Evolutionary conservation across 2,329 filamentous ascomycete genomes (phyloP).

Genomic region (Fusarium nodosum): DNA sequence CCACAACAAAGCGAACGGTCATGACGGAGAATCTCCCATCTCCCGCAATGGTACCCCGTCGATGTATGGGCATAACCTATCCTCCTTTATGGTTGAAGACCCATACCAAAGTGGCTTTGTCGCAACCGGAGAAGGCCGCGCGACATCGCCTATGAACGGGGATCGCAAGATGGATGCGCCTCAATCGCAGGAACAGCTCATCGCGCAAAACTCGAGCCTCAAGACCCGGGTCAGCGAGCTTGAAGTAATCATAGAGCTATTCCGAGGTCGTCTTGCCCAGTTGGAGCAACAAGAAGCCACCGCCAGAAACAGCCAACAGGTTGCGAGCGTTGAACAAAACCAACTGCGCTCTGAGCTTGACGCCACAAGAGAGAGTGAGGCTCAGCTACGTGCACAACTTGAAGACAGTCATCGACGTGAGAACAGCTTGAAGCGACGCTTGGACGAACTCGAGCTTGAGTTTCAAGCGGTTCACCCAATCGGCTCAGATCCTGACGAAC

Average conservation of each 20-base stretch:
- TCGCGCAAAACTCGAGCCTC: constrained; percentile 85
- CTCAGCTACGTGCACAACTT: constrained; percentile 70
- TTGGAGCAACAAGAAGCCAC: constrained; percentile 82
- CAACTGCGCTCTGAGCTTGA: constrained; percentile 70
- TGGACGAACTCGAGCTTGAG: constrained; percentile 82
- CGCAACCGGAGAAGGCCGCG: constrained; percentile 66
- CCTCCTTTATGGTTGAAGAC: constrained; percentile 83
- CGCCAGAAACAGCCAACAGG: constrained; percentile 71
- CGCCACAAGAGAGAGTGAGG: constrained; percentile 57
- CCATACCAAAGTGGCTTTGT: constrained; percentile 71
- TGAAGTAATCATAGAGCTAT: constrained; percentile 92
- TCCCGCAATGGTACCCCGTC: constrained; percentile 84
- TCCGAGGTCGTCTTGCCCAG: constrained; percentile 81
- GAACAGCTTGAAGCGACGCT: constrained; percentile 82
- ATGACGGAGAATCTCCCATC: constrained; percentile 82
- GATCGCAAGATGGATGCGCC: constrained; percentile 77
- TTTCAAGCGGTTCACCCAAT: constrained; percentile 54
- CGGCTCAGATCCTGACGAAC: constrained; percentile 39
- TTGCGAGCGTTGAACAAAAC: constrained; percentile 67
- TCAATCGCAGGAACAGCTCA: constrained; percentile 83
- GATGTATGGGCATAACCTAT: constrained; percentile 80
- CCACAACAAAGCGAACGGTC: constrained; percentile 81
- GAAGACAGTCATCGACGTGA: constrained; percentile 84
- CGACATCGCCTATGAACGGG: constrained; percentile 64
- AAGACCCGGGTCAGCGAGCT: constrained; percentile 96